Evolutionary conservation across 345 rosid species (phyloP).

Genomic region (Boechera retrofracta): DNA sequence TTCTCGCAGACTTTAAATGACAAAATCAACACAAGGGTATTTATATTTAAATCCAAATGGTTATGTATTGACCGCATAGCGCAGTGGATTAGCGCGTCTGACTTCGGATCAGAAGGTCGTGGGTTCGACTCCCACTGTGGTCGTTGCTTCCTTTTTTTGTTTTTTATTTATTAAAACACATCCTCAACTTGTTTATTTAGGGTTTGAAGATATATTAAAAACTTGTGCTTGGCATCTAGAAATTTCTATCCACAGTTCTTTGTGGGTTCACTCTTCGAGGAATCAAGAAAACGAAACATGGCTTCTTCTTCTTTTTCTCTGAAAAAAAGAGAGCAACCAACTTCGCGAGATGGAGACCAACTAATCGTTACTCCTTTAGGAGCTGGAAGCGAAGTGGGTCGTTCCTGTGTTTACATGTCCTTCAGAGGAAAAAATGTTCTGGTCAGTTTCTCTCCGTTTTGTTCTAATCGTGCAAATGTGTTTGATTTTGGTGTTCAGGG

Average conservation of each 20-base stretch:
- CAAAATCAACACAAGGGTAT: not conserved
- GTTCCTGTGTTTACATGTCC: slow-evolving; percentile 91
- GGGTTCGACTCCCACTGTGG: slow-evolving; percentile 93
- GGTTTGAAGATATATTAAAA: slow-evolving; percentile 18
- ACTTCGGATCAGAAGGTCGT: slow-evolving; percentile 98
- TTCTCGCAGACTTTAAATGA: not conserved
- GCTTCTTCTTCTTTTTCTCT: slow-evolving; percentile 72
- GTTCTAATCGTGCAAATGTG: not conserved
- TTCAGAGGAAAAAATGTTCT: slow-evolving; percentile 77
- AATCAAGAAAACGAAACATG: slow-evolving; percentile 20
- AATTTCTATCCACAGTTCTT: not conserved
- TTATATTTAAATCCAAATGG: too few relatives aligned
- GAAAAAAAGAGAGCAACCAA: slow-evolving; percentile 70
- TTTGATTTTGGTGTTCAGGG: not conserved
- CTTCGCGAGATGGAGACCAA: slow-evolving; percentile 71
- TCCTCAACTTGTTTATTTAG: slow-evolving; percentile 9
- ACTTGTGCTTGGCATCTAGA: too few relatives aligned
- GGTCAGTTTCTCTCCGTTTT: slow-evolving; percentile 50
- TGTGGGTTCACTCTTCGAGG: not conserved
- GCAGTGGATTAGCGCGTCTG: slow-evolving; percentile 98
- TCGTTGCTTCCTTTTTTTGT: slow-evolving; percentile 23
- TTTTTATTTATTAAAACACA: not conserved
- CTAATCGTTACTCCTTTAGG: slow-evolving; percentile 84
- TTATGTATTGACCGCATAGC: slow-evolving; percentile 76
- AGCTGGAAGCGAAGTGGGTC: slow-evolving; percentile 94